These are phyloP conservation scores for Penicillium canescens DNA, from an alignment of 495 filamentous ascomycete species.

Conservation along the genomic window DNA sequence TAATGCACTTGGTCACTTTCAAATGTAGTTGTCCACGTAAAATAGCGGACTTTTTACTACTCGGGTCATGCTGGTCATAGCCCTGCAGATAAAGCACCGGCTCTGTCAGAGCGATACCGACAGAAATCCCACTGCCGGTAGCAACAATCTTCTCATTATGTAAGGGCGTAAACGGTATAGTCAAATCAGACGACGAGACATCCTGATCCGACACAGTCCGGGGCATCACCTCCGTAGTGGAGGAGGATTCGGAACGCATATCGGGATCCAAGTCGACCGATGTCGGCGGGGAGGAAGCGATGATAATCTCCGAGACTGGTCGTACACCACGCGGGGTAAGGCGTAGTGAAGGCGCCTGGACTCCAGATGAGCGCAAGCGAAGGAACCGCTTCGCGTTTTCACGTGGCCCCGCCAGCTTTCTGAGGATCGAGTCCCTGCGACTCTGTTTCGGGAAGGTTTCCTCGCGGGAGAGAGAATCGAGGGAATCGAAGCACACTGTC, in stretches of 20 bases:
- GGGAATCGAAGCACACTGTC: conserved; percentile 16
- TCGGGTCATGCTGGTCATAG: conserved; percentile 78
- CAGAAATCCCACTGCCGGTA: conserved; percentile 69
- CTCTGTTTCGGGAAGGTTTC: conserved; percentile 28
- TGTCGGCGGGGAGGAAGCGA: conserved; percentile 22
- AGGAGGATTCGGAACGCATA: conserved; percentile 33
- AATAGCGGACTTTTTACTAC: conserved; percentile 73
- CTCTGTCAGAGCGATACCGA: conserved; percentile 79
- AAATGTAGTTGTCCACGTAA: conserved; percentile 82
- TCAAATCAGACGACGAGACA: conserved; percentile 25
- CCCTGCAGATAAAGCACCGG: conserved; percentile 88
- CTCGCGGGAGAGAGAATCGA: conserved; percentile 6
- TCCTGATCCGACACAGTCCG: conserved; percentile 25
- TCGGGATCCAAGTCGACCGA: conserved; percentile 30
- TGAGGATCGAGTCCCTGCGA: conserved; percentile 36
- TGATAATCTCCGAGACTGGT: conserved; percentile 45
- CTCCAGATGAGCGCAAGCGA: conserved; percentile 38
- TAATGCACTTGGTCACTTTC: conserved; percentile 82
- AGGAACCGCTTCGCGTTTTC: conserved; percentile 53
- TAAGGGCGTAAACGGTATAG: conserved; percentile 35
- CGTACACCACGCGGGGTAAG: conserved; percentile 26
- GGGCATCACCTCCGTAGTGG: conserved; percentile 28
- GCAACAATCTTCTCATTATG: conserved; percentile 68
- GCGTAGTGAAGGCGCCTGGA: conserved; percentile 24
- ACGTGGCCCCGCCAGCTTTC: conserved; percentile 48